Evolutionary conservation across 2,329 filamentous ascomycete species (phyloP), one percentile per base, ranked within the genome.

Genomic region (Fusarium albidum): DNA sequence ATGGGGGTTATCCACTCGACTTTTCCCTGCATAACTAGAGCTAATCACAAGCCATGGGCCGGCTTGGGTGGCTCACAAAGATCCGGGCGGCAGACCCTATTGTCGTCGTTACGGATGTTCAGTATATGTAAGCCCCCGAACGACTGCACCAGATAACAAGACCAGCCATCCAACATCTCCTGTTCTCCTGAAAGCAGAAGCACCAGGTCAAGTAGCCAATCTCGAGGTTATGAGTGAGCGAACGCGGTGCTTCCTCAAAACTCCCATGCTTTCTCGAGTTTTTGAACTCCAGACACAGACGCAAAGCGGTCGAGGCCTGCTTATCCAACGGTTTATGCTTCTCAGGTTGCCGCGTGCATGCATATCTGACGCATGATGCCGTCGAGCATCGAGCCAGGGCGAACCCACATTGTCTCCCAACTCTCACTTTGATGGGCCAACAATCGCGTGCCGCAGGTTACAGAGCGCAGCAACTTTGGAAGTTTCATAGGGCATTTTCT

Each of bases 361-460:
- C 35, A 43, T 52, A 47, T 56, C 54, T 63, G 49, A 63, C 42
- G 59, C 46, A 66, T 61, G 59, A 54, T 59, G 39, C 61, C 49
- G 61, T 61, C 41, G 35, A 51, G 28, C 47, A 63, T 61, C 41
- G 35, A 51, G 28, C 47, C 40, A 60, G 45, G 44, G 41, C 55
- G 34, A 44, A 18, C 37, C 43, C 32, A 15, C 27, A 27, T 41
- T 33, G 21, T 21, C 14, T 37, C 33, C 21, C 14, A 35, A 39
- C 48, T 46, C 31, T 59, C 35, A 21, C 44, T 52, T 55, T 32
- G 28, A 37, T 34, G 50, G 49, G 55, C 39, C 54, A 47, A 52
- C 54, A 44, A 45, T 50, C 25, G 35, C 41, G 44, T 55, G 46
- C 50, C 55, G 49, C 43, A 47, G 28, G 49, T 38, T 46, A 32